phyloP scores from a whole-genome alignment of 148 eudicot species.

The Gaultheria prostrata region DNA sequence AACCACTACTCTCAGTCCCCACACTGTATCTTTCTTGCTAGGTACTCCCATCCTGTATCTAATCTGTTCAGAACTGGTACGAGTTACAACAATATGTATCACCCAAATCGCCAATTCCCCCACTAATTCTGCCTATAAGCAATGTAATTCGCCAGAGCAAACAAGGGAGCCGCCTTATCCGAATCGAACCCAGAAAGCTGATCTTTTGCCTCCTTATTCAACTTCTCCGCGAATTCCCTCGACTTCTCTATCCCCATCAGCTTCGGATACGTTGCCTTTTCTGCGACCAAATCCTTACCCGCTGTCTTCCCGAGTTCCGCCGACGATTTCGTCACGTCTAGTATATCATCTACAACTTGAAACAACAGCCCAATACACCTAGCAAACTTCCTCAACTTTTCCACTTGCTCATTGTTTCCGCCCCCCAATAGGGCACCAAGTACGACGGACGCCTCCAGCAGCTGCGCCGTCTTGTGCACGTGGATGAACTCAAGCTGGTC shows the following conservation, averaged over 20 bases:
- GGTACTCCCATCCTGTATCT: too few relatives aligned
- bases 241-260: slow-evolving; percentile 36
- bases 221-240: slow-evolving; percentile 30
- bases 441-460: slow-evolving; percentile 33
- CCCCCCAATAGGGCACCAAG: slow-evolving; percentile 37
- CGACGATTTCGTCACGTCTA: slow-evolving; percentile 40
- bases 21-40: too few relatives aligned
- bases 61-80: too few relatives aligned
- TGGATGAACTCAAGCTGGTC: slow-evolving; percentile 40
- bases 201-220: slow-evolving; percentile 29
- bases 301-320: slow-evolving; percentile 43
- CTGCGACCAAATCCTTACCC: slow-evolving; percentile 34
- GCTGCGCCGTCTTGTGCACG: slow-evolving; percentile 33
- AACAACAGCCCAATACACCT: slow-evolving; percentile 40
- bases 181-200: slow-evolving; percentile 33
- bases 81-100: too few relatives aligned
- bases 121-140: slow-evolving; percentile 35
- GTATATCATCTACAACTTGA: slow-evolving; percentile 44
- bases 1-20: too few relatives aligned
- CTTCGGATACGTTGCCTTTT: slow-evolving; percentile 36
- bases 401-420: slow-evolving; percentile 26
- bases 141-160: slow-evolving; percentile 40
- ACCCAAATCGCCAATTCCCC: too few relatives aligned
- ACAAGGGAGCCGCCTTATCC: slow-evolving; percentile 31
- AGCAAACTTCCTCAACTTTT: slow-evolving; percentile 33